phyloP scores from a whole-genome alignment of 2,329 filamentous ascomycete species.

The Colletotrichum chrysophilum region DNA sequence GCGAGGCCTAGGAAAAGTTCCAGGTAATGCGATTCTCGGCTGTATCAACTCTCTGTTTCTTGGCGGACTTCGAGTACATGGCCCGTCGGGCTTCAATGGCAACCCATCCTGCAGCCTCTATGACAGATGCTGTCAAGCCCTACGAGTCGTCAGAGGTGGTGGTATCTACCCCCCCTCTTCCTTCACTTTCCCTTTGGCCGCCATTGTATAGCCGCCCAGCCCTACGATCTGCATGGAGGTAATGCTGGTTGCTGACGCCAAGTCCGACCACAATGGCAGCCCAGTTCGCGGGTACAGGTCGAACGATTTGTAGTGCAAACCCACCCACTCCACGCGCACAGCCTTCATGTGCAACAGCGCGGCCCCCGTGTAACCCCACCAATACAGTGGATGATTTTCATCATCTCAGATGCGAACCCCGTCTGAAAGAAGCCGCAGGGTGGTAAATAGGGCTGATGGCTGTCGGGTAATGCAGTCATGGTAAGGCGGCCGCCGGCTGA shows the following conservation, averaged over 20 bases:
- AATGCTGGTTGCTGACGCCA: neutral
- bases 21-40: neutral
- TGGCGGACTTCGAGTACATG: neutral
- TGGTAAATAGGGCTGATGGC: neutral
- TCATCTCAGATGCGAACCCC: neutral
- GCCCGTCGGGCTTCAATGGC: neutral
- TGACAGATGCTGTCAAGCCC: neutral
- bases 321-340: neutral
- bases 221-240: neutral
- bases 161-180: neutral
- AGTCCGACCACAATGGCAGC: neutral
- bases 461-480: neutral
- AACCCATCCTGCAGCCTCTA: neutral
- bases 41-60: neutral
- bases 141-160: neutral
- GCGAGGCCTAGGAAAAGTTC: neutral
- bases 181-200: neutral
- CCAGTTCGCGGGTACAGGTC: neutral
- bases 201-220: constrained; percentile 10
- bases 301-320: neutral
- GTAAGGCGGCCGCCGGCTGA: neutral
- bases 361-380: neutral
- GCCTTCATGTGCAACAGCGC: neutral
- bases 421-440: neutral
- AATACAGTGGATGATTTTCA: neutral